Base-by-base conservation (phyloP, 208 protist species). In the Strigomonas galati region DNA sequence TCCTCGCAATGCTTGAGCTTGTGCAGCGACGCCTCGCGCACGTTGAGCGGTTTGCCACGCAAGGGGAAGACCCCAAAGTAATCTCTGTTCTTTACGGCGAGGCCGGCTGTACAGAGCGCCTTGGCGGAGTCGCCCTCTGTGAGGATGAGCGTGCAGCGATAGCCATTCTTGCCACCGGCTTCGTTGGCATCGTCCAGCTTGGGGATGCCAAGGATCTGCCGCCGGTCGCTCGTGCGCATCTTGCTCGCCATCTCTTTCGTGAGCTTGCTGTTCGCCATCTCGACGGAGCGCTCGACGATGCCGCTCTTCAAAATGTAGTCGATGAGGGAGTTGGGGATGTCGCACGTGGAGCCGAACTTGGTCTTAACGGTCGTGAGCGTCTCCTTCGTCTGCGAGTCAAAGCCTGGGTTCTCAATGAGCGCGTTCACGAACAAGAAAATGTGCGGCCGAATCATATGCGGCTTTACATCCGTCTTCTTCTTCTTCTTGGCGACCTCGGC, bases 161-260 rank as follows among this genome's bases (percentile, higher is more conserved):
- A 63, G 37, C 91, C 79, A 55, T 98, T 76, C 65, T 91, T 89
- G 21, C 92, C 91, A 51, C 99, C 99, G 17, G 99, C 99, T 71
- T 98, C 88, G 82, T 99, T 99, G 7, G 99, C 99, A 78, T 99
- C 99, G 71, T 99, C 99, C 1, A 99, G 87, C 86, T 99, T 99
- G 10, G 98, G 90, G 56, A 99, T 98, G 62, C 97, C 98, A 21
- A 87, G 84, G 10, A 99, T 84, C 55, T 96, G 85, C 23, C 74
- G 81, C 23, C 66, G 87, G 68, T 91, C 83, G 10, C 79, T 84
- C 32, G 82, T 86, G 48, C 69, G 73, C 73, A 94, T 69, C 71
- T 96, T 96, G 23, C 75, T 81, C 26, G 81, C 75, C 31, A 99
- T 92, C 56, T 93, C 84, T 31, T 87, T 83, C 15, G 90, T 91